These are phyloP conservation scores for Spiraea crenata DNA, from an alignment of 331 rosid genomes.

Conservation along the genomic window DNA sequence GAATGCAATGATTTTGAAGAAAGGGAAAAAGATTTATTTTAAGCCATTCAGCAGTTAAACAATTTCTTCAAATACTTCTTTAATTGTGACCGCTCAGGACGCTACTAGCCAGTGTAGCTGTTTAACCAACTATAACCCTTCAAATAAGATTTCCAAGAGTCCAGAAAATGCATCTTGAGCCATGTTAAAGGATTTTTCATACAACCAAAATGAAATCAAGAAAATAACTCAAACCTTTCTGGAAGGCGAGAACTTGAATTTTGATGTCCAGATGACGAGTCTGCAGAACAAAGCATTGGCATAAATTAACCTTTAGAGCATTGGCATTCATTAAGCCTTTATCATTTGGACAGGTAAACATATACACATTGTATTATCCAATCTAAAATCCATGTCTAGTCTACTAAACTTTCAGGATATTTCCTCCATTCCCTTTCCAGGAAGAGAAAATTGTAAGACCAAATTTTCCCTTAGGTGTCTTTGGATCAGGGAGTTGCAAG, in stretches of 20 bases:
- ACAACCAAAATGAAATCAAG: conserved; percentile 7
- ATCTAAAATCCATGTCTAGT: neutral
- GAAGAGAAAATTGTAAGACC: neutral
- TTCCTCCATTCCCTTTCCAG: neutral
- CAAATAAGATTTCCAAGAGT: neutral
- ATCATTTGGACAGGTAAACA: neutral
- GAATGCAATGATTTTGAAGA: neutral
- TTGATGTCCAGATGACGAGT: conserved; percentile 73
- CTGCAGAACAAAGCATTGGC: conserved; percentile 44
- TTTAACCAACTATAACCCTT: neutral
- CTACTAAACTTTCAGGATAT: neutral
- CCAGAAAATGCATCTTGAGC: neutral
- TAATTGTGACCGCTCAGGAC: neutral
- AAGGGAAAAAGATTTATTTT: neutral
- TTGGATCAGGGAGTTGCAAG: too few species aligned
- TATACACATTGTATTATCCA: neutral
- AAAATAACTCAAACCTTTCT: conserved; percentile 70
- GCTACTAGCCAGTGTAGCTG: neutral
- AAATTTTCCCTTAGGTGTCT: neutral
- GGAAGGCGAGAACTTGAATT: conserved; percentile 82
- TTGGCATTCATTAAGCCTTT: conserved; percentile 6
- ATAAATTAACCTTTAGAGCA: conserved; percentile 14
- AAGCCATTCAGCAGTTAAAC: neutral
- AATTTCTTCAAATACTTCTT: neutral
- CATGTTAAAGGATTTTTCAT: conserved; percentile 15